phyloP scores from a whole-genome alignment of 2,329 filamentous ascomycete genomes.

The Colletotrichum sp. region DNA sequence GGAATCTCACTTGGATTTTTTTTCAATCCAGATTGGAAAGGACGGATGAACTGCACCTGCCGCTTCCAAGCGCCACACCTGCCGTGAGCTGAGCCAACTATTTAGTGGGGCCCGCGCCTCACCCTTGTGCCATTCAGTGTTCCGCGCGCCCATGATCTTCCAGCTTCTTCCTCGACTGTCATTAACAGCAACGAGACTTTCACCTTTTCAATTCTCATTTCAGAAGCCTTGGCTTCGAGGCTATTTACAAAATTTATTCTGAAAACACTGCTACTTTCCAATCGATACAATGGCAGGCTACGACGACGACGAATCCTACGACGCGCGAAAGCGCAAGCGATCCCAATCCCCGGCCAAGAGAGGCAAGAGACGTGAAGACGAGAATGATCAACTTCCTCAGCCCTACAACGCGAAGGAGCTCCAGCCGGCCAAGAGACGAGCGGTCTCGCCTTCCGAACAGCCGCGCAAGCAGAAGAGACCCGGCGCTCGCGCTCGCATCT shows the following conservation, averaged over 20 bases:
- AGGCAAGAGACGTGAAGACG: constrained; percentile 29
- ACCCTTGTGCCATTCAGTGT: neutral
- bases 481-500: constrained; percentile 69
- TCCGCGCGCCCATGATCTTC: neutral
- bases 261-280: too few species aligned
- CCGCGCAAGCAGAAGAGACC: constrained; percentile 73
- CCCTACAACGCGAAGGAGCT: constrained; percentile 65
- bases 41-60: neutral
- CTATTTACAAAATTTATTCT: neutral
- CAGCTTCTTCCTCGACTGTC: neutral
- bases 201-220: neutral
- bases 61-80: neutral
- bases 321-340: constrained; percentile 45
- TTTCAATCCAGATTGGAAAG: neutral
- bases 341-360: constrained; percentile 34
- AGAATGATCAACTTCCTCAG: constrained; percentile 54
- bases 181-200: neutral
- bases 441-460: constrained; percentile 56
- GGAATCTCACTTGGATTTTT: neutral
- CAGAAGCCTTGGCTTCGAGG: neutral
- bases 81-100: neutral
- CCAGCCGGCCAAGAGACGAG: constrained; percentile 62
- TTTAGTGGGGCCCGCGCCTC: constrained; percentile 1
- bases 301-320: constrained; percentile 31
- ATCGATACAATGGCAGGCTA: constrained; percentile 22